Base-by-base conservation (phyloP, 164 flowering plant species). In the Pachysandra terminalis region DNA sequence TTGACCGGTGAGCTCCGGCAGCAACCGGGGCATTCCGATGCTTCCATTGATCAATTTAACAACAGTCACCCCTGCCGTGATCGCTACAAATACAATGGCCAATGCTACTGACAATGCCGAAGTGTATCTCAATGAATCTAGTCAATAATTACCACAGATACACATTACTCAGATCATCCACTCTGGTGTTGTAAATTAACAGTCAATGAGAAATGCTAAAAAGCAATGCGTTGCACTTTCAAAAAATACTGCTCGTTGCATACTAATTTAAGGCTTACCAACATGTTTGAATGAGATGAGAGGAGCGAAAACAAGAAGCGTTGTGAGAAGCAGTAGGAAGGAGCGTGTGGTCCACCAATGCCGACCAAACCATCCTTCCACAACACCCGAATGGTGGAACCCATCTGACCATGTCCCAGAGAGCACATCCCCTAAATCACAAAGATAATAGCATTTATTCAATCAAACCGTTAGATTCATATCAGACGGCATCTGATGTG, bases 311-410 rank as follows among this genome's bases (percentile, higher is more conserved):
- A 93, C 83, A 26, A 83, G 45, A 23, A 89, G 65, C 0, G 96
- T 81, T 0, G 97, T 88, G 40, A 85, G 68, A 26, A 91, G 80
- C 70, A 93, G 67, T 67, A 89, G 55, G 64, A 77, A 71, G 28
- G 73, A 78, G 19, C 97, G 90, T 13, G 81, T 40, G n/a, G 85
- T 87, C 90, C 90, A 90, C 97, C 96, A 89, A 21, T 78, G 87
- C 35, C 69, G 72, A 63, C 98, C 98, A 69, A 90, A 85, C 94
- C 96, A 89, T 66, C 83, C 96, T 65, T 89, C 96, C 73, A 88
- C 48, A 40, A 93, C 81, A 27, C 98, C 98, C 0, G 76, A 53
- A 71, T 93, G 94, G 63, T 79, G 91, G 37, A 78, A 74, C 56
- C 86, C 89, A 45, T 68, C 83, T 9, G 84, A 73, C 79, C 82